A percentile compares a stretch with the other conserved stretches of the same genome.
Evolutionary conservation across 768 basidiomycete genomes (phyloP).

Genomic region (Mycena latifolia): DNA sequence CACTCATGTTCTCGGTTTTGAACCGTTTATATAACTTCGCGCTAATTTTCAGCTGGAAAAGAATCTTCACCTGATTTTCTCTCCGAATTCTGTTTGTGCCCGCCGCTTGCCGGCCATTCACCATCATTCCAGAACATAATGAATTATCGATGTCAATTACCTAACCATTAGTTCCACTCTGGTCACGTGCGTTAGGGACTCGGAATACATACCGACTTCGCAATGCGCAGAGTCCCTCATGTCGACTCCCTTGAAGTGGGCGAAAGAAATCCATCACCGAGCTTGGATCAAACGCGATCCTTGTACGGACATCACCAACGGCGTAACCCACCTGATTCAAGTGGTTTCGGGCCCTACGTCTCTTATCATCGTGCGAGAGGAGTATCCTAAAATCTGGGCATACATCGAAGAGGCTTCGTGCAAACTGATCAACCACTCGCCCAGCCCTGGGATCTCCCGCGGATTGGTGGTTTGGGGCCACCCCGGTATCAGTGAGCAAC

Average conservation of each 20-base stretch:
- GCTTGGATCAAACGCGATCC: not conserved
- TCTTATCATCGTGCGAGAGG: not conserved
- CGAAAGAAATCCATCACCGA: not conserved
- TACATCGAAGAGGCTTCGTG: not conserved
- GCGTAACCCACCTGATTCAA: not conserved
- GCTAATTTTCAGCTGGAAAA: too few species aligned
- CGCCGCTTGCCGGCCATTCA: too few species aligned
- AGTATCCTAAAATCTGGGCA: not conserved
- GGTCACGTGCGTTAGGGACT: too few species aligned
- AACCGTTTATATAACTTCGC: too few species aligned
- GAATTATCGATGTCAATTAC: too few species aligned
- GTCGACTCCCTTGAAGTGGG: not conserved
- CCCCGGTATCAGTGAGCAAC: constrained; percentile 1
- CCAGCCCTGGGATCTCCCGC: not conserved
- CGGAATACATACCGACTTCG: too few species aligned
- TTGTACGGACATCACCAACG: not conserved
- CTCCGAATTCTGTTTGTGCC: too few species aligned
- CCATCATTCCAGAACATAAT: too few species aligned
- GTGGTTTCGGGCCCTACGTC: not conserved
- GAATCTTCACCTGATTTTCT: too few species aligned
- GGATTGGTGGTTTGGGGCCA: constrained; percentile 8
- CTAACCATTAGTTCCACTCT: too few species aligned
- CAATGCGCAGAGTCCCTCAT: too few species aligned
- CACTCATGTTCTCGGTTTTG: too few species aligned
- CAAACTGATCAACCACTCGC: not conserved